Evolutionary conservation across 345 rosid genomes (phyloP).

Genomic region (Cardiospermum halicacabum): DNA sequence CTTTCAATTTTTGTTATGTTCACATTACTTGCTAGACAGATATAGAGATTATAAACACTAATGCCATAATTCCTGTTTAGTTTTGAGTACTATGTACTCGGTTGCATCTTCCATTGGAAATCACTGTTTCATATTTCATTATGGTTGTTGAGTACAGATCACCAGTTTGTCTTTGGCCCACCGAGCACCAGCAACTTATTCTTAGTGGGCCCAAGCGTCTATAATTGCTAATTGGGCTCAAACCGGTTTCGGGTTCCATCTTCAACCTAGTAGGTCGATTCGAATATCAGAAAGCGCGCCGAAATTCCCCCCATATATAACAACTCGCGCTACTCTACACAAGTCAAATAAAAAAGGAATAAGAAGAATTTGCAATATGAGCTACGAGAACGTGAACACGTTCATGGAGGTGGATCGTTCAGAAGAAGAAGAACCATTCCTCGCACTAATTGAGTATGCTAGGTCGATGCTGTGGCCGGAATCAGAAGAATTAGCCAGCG

Average conservation of each 20-base stretch:
- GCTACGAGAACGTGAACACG: slow-evolving; percentile 12
- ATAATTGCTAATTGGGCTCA: background rate
- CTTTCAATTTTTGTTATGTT: background rate
- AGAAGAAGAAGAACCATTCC: slow-evolving; percentile 53
- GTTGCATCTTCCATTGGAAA: too few species aligned
- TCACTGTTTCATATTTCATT: too few species aligned
- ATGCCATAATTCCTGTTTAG: too few species aligned
- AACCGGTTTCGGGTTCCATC: background rate
- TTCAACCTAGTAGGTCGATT: background rate
- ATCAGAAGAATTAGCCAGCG: slow-evolving; percentile 22
- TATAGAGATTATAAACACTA: too few species aligned
- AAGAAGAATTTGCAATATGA: background rate
- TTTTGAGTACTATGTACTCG: too few species aligned
- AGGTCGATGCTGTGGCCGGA: slow-evolving; percentile 47
- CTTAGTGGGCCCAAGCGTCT: too few species aligned
- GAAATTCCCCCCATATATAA: background rate
- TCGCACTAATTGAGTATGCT: slow-evolving; percentile 70
- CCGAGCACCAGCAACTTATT: too few species aligned
- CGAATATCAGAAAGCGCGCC: background rate
- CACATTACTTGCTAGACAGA: background rate
- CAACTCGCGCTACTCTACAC: background rate
- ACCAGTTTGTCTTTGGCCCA: too few species aligned
- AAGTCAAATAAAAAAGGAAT: background rate
- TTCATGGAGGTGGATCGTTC: slow-evolving; percentile 36
- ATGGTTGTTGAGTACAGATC: too few species aligned